Percentiles rank a stretch among this genome's conserved stretches.
Evolutionary conservation across 129 eudicot genomes (phyloP).

Genomic region (Lonicera japonica): DNA sequence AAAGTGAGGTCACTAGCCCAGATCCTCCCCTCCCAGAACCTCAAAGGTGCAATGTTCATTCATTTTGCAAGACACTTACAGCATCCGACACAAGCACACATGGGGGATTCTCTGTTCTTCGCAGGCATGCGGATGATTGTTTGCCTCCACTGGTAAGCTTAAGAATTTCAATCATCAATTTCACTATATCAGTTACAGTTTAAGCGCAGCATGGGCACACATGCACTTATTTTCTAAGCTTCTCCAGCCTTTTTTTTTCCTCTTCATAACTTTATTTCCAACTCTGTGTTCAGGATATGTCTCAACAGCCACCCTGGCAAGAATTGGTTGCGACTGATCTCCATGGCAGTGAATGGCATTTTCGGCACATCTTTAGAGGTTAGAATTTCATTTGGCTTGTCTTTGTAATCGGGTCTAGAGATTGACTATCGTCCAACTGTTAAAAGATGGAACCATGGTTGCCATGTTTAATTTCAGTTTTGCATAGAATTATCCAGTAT

Average conservation of each 20-base stretch:
- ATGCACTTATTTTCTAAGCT: neutral
- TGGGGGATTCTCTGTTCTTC: conserved; percentile 89
- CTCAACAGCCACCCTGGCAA: conserved; percentile 95
- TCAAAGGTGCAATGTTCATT: conserved; percentile 58
- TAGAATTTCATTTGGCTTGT: conserved; percentile 3
- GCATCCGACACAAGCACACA: conserved; percentile 85
- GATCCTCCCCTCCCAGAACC: conserved; percentile 78
- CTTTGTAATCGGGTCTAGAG: neutral
- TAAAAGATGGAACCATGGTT: neutral
- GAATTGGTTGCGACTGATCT: conserved; percentile 93
- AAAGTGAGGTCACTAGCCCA: conserved; percentile 59
- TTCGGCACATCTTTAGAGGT: conserved; percentile 98
- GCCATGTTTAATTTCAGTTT: neutral
- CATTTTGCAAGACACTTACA: conserved; percentile 79
- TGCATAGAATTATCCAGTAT: neutral
- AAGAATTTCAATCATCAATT: neutral
- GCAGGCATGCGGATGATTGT: conserved; percentile 97
- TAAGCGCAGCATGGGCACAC: neutral
- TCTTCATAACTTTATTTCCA: neutral
- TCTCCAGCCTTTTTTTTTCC: conserved; percentile 5
- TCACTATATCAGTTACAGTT: neutral
- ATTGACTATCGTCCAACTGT: neutral
- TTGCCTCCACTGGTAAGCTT: conserved; percentile 75
- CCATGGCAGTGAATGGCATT: conserved; percentile 90
- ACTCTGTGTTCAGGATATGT: conserved; percentile 66